Conservation (phyloP, 257 asterid genomes). For the Henckelia pumila region DNA sequence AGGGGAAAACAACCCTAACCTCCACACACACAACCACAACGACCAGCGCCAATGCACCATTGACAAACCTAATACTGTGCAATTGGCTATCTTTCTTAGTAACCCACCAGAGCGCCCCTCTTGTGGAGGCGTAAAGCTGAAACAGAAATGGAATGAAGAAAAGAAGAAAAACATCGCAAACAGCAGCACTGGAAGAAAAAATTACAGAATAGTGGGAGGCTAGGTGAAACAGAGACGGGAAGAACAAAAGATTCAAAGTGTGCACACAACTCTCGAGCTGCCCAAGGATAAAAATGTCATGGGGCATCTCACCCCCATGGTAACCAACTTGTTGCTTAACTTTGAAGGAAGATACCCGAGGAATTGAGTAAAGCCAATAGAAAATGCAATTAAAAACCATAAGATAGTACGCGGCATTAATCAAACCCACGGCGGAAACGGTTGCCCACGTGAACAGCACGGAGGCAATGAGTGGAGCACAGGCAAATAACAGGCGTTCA, state of each 20-base stretch:
- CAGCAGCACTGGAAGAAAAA: constrained; percentile 61
- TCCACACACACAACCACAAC: constrained; percentile 80
- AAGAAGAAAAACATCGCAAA: constrained; percentile 79
- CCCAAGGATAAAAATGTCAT: constrained; percentile 68
- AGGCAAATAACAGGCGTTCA: constrained; percentile 84
- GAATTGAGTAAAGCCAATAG: constrained; percentile 93
- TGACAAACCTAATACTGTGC: constrained; percentile 74
- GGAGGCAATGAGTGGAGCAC: constrained; percentile 69
- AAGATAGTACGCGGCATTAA: constrained; percentile 78
- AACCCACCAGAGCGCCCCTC: constrained; percentile 99
- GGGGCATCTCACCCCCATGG: constrained; percentile 83
- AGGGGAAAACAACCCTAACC: constrained; percentile 91
- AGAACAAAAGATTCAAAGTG: constrained; percentile 71
- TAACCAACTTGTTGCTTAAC: constrained; percentile 63
- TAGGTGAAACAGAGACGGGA: constrained; percentile 68
- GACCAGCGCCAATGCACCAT: constrained; percentile 81
- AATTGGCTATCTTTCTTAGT: constrained; percentile 78
- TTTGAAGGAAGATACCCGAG: constrained; percentile 78
- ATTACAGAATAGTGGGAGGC: constrained; percentile 70
- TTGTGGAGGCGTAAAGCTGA: constrained; percentile 89
- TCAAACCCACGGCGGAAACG: constrained; percentile 87
- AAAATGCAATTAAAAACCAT: constrained; percentile 81
- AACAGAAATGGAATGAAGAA: constrained; percentile 81
- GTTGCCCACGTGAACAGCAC: constrained; percentile 92
- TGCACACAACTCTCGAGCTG: constrained; percentile 91